Percentiles rank a stretch among this genome's conserved stretches.
phyloP scores from a whole-genome alignment of 768 basidiomycete genomes.

The Hydnomerulius pinastri region DNA sequence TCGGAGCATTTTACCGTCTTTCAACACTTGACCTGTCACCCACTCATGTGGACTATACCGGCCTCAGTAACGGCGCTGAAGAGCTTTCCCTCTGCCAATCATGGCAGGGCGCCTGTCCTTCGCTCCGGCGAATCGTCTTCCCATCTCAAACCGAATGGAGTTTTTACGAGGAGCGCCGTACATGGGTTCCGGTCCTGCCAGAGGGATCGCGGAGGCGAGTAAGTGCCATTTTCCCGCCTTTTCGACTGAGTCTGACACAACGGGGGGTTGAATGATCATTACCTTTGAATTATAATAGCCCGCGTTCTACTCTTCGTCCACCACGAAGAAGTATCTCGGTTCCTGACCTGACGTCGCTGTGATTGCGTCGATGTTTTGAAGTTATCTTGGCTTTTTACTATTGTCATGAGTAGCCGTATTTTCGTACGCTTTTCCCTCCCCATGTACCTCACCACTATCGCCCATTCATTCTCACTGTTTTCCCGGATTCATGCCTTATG shows the following conservation, averaged over 20 bases:
- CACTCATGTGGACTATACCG: slow-evolving; percentile 50
- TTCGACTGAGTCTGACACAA: neutral
- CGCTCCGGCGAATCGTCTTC: slow-evolving; percentile 54
- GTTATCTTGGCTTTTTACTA: too few species aligned
- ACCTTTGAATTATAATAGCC: neutral
- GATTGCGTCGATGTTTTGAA: neutral
- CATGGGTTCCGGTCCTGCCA: slow-evolving; percentile 32
- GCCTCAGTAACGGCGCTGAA: slow-evolving; percentile 40
- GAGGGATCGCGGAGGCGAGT: slow-evolving; percentile 1
- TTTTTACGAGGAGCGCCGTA: slow-evolving; percentile 28
- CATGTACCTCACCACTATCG: too few species aligned
- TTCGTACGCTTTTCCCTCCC: too few species aligned
- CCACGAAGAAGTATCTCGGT: slow-evolving; percentile 3
- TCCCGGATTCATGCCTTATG: too few species aligned
- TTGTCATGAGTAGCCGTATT: too few species aligned
- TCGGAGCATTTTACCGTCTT: slow-evolving; percentile 50
- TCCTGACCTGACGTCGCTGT: neutral
- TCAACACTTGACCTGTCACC: slow-evolving; percentile 61
- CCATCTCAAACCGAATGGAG: slow-evolving; percentile 58
- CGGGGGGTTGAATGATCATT: neutral
- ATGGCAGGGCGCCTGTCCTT: slow-evolving; percentile 56
- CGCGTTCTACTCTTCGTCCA: slow-evolving; percentile 2
- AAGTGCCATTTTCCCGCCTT: neutral
- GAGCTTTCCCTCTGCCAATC: slow-evolving; percentile 53
- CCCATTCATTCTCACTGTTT: too few species aligned